phyloP scores from a whole-genome alignment of 2,329 filamentous ascomycete genomes.

The Fusarium keratoplasticum region DNA sequence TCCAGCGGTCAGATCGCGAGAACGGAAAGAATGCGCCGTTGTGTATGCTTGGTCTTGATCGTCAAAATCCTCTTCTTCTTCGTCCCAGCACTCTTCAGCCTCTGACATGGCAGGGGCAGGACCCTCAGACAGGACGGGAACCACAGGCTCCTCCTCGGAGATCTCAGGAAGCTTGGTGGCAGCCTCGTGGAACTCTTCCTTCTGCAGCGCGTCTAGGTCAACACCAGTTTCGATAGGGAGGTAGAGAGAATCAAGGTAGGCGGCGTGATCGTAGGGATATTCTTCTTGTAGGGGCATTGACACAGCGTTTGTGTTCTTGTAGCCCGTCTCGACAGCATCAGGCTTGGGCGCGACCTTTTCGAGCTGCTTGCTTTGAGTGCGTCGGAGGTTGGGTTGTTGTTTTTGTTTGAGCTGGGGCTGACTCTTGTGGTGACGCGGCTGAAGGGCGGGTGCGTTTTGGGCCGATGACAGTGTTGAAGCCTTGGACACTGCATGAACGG shows the following conservation, averaged over 20 bases:
- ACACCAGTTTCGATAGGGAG: conserved; percentile 41
- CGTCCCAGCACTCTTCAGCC: conserved; percentile 80
- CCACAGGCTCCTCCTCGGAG: conserved; percentile 45
- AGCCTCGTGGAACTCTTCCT: conserved; percentile 39
- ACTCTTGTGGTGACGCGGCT: conserved; percentile 64
- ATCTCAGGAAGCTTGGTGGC: conserved; percentile 47
- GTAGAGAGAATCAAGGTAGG: conserved; percentile 45
- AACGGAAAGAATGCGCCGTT: conserved; percentile 80
- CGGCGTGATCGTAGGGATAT: conserved; percentile 40
- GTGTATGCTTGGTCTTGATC: conserved; percentile 75
- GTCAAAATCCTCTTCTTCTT: conserved; percentile 77
- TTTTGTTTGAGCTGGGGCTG: conserved; percentile 63
- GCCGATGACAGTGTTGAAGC: conserved; percentile 24
- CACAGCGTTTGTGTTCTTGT: conserved; percentile 18
- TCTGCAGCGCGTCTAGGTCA: conserved; percentile 38
- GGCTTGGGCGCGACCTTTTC: conserved; percentile 40
- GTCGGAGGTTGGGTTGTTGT: conserved; percentile 54
- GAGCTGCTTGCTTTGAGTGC: conserved; percentile 59
- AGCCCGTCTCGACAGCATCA: conserved; percentile 23
- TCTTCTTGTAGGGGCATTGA: conserved; percentile 31
- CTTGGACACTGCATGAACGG: conserved; percentile 31
- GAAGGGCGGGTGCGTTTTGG: conserved; percentile 43
- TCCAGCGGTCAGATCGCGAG: conserved; percentile 70
- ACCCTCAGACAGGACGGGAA: conserved; percentile 41
- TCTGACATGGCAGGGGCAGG: conserved; percentile 49